These are phyloP conservation scores for Golubevia sp. DNA, from an alignment of 1,284 basidiomycete species.

Conservation along the genomic window DNA sequence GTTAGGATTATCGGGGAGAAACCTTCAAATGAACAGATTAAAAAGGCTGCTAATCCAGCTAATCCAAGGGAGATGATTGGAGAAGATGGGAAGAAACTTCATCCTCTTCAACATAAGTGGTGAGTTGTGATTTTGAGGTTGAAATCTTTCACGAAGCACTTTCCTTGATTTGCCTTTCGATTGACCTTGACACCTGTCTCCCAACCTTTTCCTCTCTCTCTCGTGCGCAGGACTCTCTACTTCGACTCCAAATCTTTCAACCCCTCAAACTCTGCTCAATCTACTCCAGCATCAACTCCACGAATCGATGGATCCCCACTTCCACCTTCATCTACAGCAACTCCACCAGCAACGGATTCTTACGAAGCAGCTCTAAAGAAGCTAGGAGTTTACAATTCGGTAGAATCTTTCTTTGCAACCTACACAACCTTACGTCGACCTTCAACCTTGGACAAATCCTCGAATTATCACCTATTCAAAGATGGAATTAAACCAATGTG, in stretches of 20 bases:
- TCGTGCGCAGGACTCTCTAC: conserved; percentile 31
- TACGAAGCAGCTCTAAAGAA: conserved; percentile 58
- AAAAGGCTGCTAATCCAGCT: neutral
- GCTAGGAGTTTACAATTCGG: conserved; percentile 46
- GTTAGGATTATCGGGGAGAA: neutral
- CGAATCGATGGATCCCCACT: conserved; percentile 2
- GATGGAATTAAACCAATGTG: conserved; percentile 61
- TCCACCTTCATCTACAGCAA: conserved; percentile 1
- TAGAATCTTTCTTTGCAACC: conserved; percentile 56
- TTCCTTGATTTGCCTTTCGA: neutral
- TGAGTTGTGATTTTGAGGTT: no score
- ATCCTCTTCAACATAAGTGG: conserved; percentile 55
- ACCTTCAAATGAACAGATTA: neutral
- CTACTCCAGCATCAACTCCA: neutral
- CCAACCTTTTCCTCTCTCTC: neutral
- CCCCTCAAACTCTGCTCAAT: neutral
- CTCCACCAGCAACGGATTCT: conserved; percentile 6
- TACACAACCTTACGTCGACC: conserved; percentile 57
- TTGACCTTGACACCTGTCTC: neutral
- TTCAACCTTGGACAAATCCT: conserved; percentile 45
- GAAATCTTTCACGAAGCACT: no score
- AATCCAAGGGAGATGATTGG: neutral
- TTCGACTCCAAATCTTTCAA: conserved; percentile 32
- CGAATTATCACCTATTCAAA: conserved; percentile 61
- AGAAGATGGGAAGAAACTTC: conserved; percentile 6